These are phyloP conservation scores for Starmerella powellii DNA, from an alignment of 805 yeast species.

Conservation along the genomic window DNA sequence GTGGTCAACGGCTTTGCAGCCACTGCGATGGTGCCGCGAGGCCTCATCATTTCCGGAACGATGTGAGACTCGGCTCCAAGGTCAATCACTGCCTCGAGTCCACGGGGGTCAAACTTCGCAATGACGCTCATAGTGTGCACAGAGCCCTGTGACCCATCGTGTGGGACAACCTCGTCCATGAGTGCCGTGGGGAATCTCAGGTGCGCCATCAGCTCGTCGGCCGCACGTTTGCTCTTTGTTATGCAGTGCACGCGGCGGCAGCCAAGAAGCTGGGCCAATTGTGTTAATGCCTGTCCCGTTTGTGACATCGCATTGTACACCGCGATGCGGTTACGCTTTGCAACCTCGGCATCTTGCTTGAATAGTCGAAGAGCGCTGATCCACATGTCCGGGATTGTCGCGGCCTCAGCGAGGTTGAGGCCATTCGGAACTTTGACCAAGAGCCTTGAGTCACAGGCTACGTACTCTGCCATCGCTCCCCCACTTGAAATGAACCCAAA, in stretches of 20 bases:
- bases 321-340: conserved; percentile 25
- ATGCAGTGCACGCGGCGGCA: conserved; percentile 30
- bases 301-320: conserved; percentile 31
- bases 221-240: conserved; percentile 23
- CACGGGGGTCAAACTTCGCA: conserved; percentile 21
- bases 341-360: conserved; percentile 24
- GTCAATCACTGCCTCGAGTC: conserved; percentile 28
- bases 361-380: conserved; percentile 30
- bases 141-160: conserved; percentile 6
- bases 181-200: conserved; percentile 20
- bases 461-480: conserved; percentile 32
- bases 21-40: conserved; percentile 25
- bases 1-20: conserved; percentile 11
- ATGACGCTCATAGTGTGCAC: background rate
- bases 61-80: conserved; percentile 21
- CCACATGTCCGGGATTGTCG: conserved; percentile 31
- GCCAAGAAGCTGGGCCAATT: conserved; percentile 30
- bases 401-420: conserved; percentile 24
- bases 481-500: conserved; percentile 29
- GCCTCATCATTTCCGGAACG: conserved; percentile 22
- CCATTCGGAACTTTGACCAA: conserved; percentile 23
- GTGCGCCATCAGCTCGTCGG: conserved; percentile 17
- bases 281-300: conserved; percentile 30
- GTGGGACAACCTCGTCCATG: conserved; percentile 23
- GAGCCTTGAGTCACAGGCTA: conserved; percentile 24